A percentile compares a stretch with the other conserved stretches of the same genome.
Evolutionary conservation across 2,329 filamentous ascomycete species (phyloP).

Genomic region (Blastomyces parvus): DNA sequence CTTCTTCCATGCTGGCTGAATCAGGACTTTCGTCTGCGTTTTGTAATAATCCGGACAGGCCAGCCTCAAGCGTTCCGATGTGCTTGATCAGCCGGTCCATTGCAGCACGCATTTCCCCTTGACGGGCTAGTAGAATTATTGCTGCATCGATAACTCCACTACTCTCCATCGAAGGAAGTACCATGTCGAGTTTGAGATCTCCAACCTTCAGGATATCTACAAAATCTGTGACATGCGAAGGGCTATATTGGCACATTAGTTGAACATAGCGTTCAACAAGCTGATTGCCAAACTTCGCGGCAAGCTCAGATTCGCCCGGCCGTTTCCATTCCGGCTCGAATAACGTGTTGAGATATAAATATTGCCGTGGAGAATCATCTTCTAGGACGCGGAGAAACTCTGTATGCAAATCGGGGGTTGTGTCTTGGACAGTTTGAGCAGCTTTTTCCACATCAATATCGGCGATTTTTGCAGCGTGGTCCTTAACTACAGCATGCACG

Average conservation of each 20-base stretch:
- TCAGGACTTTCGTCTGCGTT: slow-evolving; percentile 50
- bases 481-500: slow-evolving; percentile 56
- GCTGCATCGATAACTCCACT: slow-evolving; percentile 87
- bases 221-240: slow-evolving; percentile 75
- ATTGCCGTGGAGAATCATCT: slow-evolving; percentile 56
- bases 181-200: slow-evolving; percentile 66
- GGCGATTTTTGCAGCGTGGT: slow-evolving; percentile 57
- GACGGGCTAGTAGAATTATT: slow-evolving; percentile 78
- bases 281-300: slow-evolving; percentile 39
- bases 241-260: slow-evolving; percentile 80
- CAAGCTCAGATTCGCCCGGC: slow-evolving; percentile 25
- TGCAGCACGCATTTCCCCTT: slow-evolving; percentile 71
- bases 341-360: slow-evolving; percentile 65
- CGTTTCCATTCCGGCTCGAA: slow-evolving; percentile 51
- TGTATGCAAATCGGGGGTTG: slow-evolving; percentile 57
- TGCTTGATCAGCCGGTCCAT: slow-evolving; percentile 81
- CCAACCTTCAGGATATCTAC: slow-evolving; percentile 65
- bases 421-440: slow-evolving; percentile 54
- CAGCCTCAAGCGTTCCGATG: slow-evolving; percentile 66
- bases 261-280: slow-evolving; percentile 79
- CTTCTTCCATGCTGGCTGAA: slow-evolving; percentile 50
- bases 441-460: slow-evolving; percentile 56
- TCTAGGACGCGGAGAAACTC: slow-evolving; percentile 53
- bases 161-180: slow-evolving; percentile 80
- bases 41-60: slow-evolving; percentile 63